Base-by-base conservation (phyloP, 495 filamentous ascomycete genomes). In the Penicillium tannophilum region DNA sequence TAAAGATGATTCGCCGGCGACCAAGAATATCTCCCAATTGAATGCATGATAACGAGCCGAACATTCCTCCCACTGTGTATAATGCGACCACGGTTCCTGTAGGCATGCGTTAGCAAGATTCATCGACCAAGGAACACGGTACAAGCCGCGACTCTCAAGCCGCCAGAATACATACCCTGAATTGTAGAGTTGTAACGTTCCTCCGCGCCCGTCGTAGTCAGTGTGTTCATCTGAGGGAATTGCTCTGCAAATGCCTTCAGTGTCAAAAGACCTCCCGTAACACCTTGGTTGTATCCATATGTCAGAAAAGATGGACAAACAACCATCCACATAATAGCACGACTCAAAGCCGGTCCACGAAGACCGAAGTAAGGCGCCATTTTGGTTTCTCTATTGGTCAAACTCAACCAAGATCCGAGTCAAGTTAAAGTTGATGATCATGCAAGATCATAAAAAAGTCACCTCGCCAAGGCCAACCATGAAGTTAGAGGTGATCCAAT, bases 221-320 rank as follows among this genome's bases (percentile, higher is more conserved):
- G 55, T 0, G 78, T 81, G 54, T 83, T 73, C 66, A 83, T 79
- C 53, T 72, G 44, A 6, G 79, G 80, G 52, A 83, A 83, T 16
- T 72, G 72, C 46, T 63, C 60, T 6, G 66, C 64, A 62, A 75
- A 82, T 31, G 65, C 65, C 47, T 64, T 55, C 23, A 72, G 58
- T 11, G 66, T 72, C 45, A 72, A 48, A 50, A 72, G 28, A 59
- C 74, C 70, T 26, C 76, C 73, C 36, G 71, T 64, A 26, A 74
- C 75, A 10, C 75, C 73, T 45, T 79, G 69, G 54, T 80, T 79
- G 26, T 54, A 54, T 54, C 52, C 79, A 71, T 80, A 81, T 23
- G 76, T 66, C 42, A 77, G 66, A 56, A 78, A 81, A 17, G 74
- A 70, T 33, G 76, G 76, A 26, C 70, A 71, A 41, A 79, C 70